Conservation (phyloP, 1,284 basidiomycete genomes). For the Stereum hirsutum region DNA sequence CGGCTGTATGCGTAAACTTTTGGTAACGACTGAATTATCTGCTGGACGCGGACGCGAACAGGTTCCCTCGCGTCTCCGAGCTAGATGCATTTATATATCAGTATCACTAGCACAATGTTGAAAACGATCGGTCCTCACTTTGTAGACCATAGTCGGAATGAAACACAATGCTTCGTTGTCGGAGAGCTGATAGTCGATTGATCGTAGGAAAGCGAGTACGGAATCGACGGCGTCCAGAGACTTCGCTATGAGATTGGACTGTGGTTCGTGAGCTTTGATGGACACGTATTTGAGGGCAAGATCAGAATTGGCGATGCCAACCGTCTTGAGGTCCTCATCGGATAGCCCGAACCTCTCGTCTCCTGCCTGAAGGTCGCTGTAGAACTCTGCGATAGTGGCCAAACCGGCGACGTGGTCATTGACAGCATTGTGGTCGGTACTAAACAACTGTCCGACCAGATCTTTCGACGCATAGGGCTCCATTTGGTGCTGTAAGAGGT, state of each 20-base stretch:
- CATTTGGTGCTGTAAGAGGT: constrained; percentile 87
- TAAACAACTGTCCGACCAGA: constrained; percentile 79
- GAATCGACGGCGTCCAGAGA: constrained; percentile 86
- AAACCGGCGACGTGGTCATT: constrained; percentile 87
- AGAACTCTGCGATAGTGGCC: constrained; percentile 68
- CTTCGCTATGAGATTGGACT: constrained; percentile 85
- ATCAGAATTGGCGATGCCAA: constrained; percentile 89
- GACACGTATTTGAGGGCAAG: constrained; percentile 92
- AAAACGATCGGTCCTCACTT: constrained; percentile 41
- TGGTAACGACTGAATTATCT: constrained; percentile 63
- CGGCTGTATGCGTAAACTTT: constrained; percentile 87
- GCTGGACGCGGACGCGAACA: constrained; percentile 60
- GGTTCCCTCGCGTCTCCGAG: constrained; percentile 78
- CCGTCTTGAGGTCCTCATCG: constrained; percentile 47
- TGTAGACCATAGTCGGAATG: constrained; percentile 85
- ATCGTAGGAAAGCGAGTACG: constrained; percentile 67
- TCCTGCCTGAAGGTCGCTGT: constrained; percentile 45
- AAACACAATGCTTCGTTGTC: constrained; percentile 88
- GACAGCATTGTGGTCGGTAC: constrained; percentile 92
- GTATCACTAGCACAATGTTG: neutral
- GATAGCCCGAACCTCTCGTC: constrained; percentile 48
- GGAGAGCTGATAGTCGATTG: constrained; percentile 70
- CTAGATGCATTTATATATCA: constrained; percentile 24
- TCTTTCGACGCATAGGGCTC: constrained; percentile 76
- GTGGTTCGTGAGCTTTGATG: constrained; percentile 86